phyloP scores from a whole-genome alignment of 208 protist species.

The Acanthamoeba sp. region DNA sequence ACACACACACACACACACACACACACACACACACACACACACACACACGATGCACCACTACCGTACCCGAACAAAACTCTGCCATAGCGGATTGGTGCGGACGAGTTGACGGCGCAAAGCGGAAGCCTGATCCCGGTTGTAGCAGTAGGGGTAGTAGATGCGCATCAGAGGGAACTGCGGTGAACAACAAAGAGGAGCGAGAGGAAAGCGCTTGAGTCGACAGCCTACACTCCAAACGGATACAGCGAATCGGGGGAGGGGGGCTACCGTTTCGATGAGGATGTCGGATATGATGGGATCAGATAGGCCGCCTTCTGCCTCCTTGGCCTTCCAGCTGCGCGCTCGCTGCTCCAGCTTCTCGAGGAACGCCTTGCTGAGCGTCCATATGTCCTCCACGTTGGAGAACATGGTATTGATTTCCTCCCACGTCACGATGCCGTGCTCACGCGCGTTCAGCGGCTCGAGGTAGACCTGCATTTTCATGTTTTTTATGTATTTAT shows the following conservation, averaged over 20 bases:
- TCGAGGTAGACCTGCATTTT: slow-evolving; percentile 62
- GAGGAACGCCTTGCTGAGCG: slow-evolving; percentile 48
- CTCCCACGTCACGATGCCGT: slow-evolving; percentile 50
- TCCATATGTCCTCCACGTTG: slow-evolving; percentile 32
- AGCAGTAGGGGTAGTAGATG: slow-evolving; percentile 40
- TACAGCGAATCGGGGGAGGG: too few relatives aligned
- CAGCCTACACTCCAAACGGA: too few relatives aligned
- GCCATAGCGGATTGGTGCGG: slow-evolving; percentile 47
- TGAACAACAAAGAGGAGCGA: not conserved
- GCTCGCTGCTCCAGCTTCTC: slow-evolving; percentile 32
- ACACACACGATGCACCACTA: not conserved
- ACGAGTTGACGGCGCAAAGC: slow-evolving; percentile 6
- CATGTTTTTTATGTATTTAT: too few relatives aligned
- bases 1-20: not conserved
- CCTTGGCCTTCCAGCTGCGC: not conserved
- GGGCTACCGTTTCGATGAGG: not conserved
- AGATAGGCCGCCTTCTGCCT: not conserved
- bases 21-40: not conserved
- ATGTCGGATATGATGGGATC: slow-evolving; percentile 8
- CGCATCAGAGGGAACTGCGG: slow-evolving; percentile 31
- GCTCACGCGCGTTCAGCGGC: not conserved
- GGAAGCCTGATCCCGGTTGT: slow-evolving; percentile 52
- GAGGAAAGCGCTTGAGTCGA: too few relatives aligned
- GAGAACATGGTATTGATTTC: slow-evolving; percentile 52
- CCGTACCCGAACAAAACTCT: slow-evolving; percentile 14